A percentile compares a stretch with the other conserved stretches of the same genome.
These are phyloP conservation scores for Psidium friedrichsthalianum DNA, from an alignment of 345 rosid species.

Conservation along the genomic window DNA sequence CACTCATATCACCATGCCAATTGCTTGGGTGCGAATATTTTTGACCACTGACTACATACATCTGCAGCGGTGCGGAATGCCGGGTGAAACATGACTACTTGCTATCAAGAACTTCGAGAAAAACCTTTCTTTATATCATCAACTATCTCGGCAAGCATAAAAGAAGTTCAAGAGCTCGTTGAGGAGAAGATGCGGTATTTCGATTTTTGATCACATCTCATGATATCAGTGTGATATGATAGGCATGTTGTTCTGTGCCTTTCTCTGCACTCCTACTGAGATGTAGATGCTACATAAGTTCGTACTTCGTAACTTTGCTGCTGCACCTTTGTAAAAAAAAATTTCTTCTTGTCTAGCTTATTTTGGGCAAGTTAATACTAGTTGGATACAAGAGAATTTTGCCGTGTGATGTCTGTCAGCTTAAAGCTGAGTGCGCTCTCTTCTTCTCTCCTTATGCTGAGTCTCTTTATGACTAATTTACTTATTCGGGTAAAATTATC, in stretches of 20 bases:
- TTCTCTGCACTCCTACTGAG: not conserved
- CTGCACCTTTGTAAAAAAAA: not conserved
- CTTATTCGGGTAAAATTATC: not conserved
- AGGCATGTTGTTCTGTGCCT: not conserved
- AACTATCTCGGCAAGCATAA: not conserved
- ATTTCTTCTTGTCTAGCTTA: not conserved
- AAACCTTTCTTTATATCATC: not conserved
- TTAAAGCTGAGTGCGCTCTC: not conserved
- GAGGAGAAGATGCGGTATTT: fast-evolving
- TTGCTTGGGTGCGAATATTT: not conserved
- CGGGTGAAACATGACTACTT: not conserved
- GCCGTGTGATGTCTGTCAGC: not conserved
- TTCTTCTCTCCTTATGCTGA: not conserved
- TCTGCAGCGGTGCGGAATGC: not conserved
- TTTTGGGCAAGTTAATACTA: not conserved
- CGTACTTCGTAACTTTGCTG: not conserved
- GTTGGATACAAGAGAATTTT: not conserved
- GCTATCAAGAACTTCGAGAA: not conserved
- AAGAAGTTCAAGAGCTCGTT: not conserved
- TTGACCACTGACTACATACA: fast-evolving
- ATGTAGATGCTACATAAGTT: not conserved
- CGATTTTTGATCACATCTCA: not conserved
- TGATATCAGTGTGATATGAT: not conserved
- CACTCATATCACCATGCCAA: fast-evolving
- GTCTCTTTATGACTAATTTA: not conserved